Percentiles rank a stretch among this genome's conserved stretches.
phyloP scores from a whole-genome alignment of 352 stramenopile genomes.

The Pythium pectinolyticum region DNA sequence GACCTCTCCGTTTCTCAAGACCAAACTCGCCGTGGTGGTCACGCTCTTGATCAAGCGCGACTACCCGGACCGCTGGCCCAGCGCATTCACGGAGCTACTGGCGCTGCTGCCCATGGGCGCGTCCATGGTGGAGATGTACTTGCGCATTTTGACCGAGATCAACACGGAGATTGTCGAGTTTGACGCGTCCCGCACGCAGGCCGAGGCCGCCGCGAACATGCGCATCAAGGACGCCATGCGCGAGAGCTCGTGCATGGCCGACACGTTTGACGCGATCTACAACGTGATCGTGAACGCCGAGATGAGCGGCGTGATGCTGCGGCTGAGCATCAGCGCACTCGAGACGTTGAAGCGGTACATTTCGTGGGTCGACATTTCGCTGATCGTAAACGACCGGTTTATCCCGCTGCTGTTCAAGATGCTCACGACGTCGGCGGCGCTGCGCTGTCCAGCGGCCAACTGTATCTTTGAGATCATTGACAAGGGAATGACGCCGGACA shows the following conservation, averaged over 20 bases:
- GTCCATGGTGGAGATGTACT: slow-evolving; percentile 90
- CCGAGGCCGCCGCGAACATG: slow-evolving; percentile 75
- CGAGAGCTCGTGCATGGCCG: slow-evolving; percentile 65
- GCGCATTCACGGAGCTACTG: slow-evolving; percentile 84
- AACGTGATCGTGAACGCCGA: slow-evolving; percentile 79
- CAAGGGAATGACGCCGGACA: slow-evolving; percentile 84
- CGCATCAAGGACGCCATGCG: slow-evolving; percentile 89
- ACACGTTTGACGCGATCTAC: slow-evolving; percentile 83
- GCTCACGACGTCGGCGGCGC: slow-evolving; percentile 49
- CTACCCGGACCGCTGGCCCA: slow-evolving; percentile 85
- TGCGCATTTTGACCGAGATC: slow-evolving; percentile 87
- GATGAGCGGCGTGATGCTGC: slow-evolving; percentile 61
- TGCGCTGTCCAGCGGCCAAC: slow-evolving; percentile 74
- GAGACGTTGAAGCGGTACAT: slow-evolving; percentile 87
- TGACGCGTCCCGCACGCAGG: slow-evolving; percentile 57
- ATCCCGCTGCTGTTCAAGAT: slow-evolving; percentile 76
- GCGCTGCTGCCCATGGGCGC: slow-evolving; percentile 63
- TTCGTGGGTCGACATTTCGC: slow-evolving; percentile 80
- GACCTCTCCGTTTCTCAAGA: slow-evolving; percentile 80
- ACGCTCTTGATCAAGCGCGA: slow-evolving; percentile 87
- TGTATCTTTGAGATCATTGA: slow-evolving; percentile 86
- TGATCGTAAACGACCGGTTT: slow-evolving; percentile 84
- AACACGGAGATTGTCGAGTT: slow-evolving; percentile 92
- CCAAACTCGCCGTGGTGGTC: slow-evolving; percentile 79
- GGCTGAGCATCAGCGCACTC: slow-evolving; percentile 67